Base-by-base conservation (phyloP, 257 asterid species). In the Lantana camara region DNA sequence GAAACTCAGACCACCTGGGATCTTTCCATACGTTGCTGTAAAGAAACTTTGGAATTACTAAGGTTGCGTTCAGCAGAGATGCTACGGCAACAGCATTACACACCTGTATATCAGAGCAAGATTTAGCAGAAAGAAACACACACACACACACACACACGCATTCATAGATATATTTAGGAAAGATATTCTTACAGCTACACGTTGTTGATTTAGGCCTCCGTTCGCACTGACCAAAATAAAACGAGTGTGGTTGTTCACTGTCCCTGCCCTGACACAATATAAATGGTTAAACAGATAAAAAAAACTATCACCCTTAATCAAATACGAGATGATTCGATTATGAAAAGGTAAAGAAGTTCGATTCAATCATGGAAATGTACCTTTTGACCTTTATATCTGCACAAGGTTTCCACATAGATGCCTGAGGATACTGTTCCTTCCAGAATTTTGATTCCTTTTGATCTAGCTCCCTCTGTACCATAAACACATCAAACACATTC, bases 21-120 rank as follows among this genome's bases (percentile, higher is more conserved):
- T 94, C 98, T 70, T 81, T 84, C 99, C 99, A 94, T 15, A 94
- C 99, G 45, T 86, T 94, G 91, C 99, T 94, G 57, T 88, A 90
- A 29, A 90, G 96, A 77, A 94, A 94, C 67, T 69, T 85, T 10
- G 99, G 99, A 61, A 88, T 84, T 55, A 94, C 95, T 73, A 94
- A 77, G 9, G 99, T 90, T 46, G 99, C 96, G 67, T 94, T 94
- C 17, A 90, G 89, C 19, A 94, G 76, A 69, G 90, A 81, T 24
- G 95, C 96, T 57, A 94, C 93, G 9, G 96, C 90, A 13, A 90
- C 96, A 63, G 93, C 96, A 76, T 94, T 94, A 67, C 99, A 94
- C 15, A 94, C 93, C 99, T 94, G 79, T 68, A 68, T 32, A 49
- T 32, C 54, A 48, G 48, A 54, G 11, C 50, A 42, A 55, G 60